Evolutionary conservation across 2,329 filamentous ascomycete genomes (phyloP), one percentile per base, ranked within the genome.

Genomic region (Albifimbria verrucaria): DNA sequence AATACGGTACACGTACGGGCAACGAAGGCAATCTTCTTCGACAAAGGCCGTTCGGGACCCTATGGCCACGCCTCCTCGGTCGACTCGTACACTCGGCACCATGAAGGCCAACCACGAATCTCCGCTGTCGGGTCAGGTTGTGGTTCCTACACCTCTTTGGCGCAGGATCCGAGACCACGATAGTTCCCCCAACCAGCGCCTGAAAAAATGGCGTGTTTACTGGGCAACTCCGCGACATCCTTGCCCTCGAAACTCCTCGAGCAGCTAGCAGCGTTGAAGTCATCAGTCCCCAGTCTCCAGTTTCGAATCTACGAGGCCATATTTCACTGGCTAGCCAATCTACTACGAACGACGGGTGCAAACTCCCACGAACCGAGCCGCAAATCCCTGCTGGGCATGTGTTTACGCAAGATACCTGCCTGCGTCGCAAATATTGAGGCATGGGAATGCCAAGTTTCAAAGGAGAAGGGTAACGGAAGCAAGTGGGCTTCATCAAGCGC

Each of bases 331-430:
- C 48, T 72, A 20, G 58, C 60, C 24, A 52, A 58, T 10, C 39
- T 73, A 5, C 52, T 73, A 36, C 61, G 56, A 21, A 60, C 62
- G 7, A 72, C 68, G 7, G 52, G 59, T 9, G 44, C 57, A 2
- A 49, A 56, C 4, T 50, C 45, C 3, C 50, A 61, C 21, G 56
- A 63, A 20, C 41, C 59, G 10, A 61, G 62, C 17, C 56, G 57
- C 6, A 70, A 69, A 47, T 71, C 70, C 10, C 59, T 73, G 4
- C 53, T 73, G 9, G 64, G 61, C n/a, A 68, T 73, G 62, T 73
- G 70, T 39, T 55, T 73, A 32, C 70, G 67, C 15, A 64, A 58
- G 51, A 51, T 69, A 12, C 65, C 67, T 3, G 58, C 57, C 9
- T 65, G 63, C 21, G 45, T 70, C 23, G 60, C 64, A 15, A 53